Evolutionary conservation across 306 rosid genomes (phyloP), one percentile per base, ranked within the genome.

Genomic region (Rosa persica): DNA sequence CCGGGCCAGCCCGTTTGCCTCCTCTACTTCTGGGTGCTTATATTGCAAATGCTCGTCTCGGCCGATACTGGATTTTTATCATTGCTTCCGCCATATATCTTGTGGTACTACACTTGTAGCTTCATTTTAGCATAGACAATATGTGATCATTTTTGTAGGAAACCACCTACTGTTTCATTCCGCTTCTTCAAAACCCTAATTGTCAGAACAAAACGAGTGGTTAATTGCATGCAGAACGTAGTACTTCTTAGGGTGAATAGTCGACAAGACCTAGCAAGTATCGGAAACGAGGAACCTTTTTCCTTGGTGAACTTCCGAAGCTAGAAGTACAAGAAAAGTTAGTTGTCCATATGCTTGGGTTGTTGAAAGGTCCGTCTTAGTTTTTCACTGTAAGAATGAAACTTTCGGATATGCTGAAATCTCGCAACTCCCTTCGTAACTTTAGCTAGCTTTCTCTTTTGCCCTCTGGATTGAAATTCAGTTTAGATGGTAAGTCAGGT

Each of bases 51-150:
- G 80, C 90, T 48, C 39, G 44, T 55, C 80, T 90, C 36, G 92
- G 94, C 78, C 76, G 89, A 22, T 88, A 86, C 64, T 73, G 83
- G 85, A 88, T 90, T 76, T 90, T 90, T 69, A 68, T 88, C 19
- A 66, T 75, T 57, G 76, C 92, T 4, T 86, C 92, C 10, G 70
- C 67, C 67, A 87, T 90, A 27, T 90, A 90, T 79, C 67, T 88
- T 64, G 0, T 22, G 90, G 94, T 88, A 86, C 62, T 25, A 60
- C 8, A 60, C 6, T 12, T 52, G 12, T 25, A 12, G 15, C 39
- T 60, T 23, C 67, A 12, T 60, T 12, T 60, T 12, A 55, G 27
- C 57, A 51, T 51, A 12, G 39, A 60, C 67, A 51, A 12, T 12
- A 60, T 25, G 67, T 60, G 4, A 10, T 58, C 30, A 8, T 58